Percentiles rank a stretch among this genome's conserved stretches.
Conservation (phyloP, 2,329 filamentous ascomycete species). For the Verticillium isaacii region DNA sequence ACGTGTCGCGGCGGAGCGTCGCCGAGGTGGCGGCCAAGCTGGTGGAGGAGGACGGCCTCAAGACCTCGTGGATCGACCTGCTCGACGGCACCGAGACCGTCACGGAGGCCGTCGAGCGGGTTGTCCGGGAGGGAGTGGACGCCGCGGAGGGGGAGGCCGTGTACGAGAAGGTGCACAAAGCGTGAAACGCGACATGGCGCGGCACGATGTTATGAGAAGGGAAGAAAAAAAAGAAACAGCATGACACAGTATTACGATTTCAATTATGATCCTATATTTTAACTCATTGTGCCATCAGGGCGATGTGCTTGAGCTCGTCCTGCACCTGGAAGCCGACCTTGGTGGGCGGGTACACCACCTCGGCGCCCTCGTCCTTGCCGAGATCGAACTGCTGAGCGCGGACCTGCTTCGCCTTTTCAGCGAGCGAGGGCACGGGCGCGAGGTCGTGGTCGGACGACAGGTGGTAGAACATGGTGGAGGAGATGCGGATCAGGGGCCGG, state of each 20-base stretch:
- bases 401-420: slow-evolving; percentile 36
- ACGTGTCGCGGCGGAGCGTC: slow-evolving; percentile 53
- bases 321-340: slow-evolving; percentile 58
- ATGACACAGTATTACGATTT: not conserved
- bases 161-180: slow-evolving; percentile 13
- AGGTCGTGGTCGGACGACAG: slow-evolving; percentile 53
- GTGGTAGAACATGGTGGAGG: slow-evolving; percentile 59
- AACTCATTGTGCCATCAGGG: slow-evolving; percentile 38
- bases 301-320: slow-evolving; percentile 50
- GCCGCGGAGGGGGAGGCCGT: slow-evolving; percentile 47
- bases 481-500: slow-evolving; percentile 51
- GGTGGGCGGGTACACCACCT: slow-evolving; percentile 42
- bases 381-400: slow-evolving; percentile 40
- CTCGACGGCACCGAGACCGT: slow-evolving; percentile 47
- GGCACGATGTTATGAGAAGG: not conserved
- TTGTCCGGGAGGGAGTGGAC: slow-evolving; percentile 44
- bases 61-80: slow-evolving; percentile 51
- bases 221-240: not conserved
- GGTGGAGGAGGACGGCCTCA: slow-evolving; percentile 42
- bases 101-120: slow-evolving; percentile 40
- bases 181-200: not conserved
- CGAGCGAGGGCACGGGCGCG: slow-evolving; percentile 43
- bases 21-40: slow-evolving; percentile 53
- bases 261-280: not conserved
- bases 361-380: slow-evolving; percentile 49